Evolutionary conservation across 2,329 filamentous ascomycete genomes (phyloP), one percentile per base, ranked within the genome.

Genomic region (Xylariaceae sp.): DNA sequence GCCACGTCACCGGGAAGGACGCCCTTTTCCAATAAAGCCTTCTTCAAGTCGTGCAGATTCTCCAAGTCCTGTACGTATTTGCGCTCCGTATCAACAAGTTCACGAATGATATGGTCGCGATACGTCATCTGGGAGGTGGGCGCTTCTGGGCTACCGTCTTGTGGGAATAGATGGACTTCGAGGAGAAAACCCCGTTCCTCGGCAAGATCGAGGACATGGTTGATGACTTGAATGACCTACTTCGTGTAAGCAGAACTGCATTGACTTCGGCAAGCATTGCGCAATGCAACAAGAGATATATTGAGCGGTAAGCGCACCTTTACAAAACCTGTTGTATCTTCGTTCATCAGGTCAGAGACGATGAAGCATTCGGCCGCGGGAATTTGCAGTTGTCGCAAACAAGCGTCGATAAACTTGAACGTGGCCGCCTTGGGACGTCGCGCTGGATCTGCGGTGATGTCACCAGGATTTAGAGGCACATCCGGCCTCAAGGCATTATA

Each of bases 11-110:
- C 92, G 1, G 89, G 88, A 60, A 97, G 84, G 39, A 90, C 84
- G 39, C 91, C 91, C 62, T 87, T 91, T 68, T 95, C 88, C 64
- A 96, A 91, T 53, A 97, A 78, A 29, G 87, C 83, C 72, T 89
- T 92, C 74, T 96, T 97, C 67, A 97, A 80, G 48, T 91, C 87
- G 70, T 97, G 91, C 37, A 99, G 73, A 63, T 96, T 92, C 70
- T 97, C 92, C 51, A 99, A 75, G 74, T 99, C 94, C 70, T 97
- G 91, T 3, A 97, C 94, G 65, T 99, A 99, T 72, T 96, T 96
- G 59, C 94, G 86, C 72, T 99, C 94, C 1, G 92, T 97, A 64
- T 92, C 89, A 53, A 99, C 87, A 46, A 99, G 75, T 72, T 99
- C 94, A 66, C 88, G 85, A 43, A 99, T 83, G 58, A 97, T 90